These are phyloP conservation scores for Hericium erinaceus DNA, from an alignment of 768 basidiomycete genomes.

Conservation along the genomic window DNA sequence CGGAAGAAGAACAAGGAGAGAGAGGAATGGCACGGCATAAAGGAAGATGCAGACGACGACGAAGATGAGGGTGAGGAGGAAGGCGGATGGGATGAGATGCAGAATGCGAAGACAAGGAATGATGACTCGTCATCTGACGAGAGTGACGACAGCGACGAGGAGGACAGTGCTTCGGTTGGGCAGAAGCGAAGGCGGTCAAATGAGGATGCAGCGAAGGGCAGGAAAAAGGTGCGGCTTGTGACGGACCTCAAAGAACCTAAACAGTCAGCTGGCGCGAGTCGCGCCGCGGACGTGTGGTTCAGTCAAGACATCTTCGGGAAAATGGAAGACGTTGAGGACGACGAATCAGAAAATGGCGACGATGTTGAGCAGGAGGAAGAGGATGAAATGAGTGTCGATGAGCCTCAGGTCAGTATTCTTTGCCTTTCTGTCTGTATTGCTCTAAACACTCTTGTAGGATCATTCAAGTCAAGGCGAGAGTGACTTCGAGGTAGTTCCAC, in stretches of 20 bases:
- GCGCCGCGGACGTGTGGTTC: conserved; percentile 86
- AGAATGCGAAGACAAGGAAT: conserved; percentile 40
- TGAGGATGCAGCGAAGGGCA: conserved; percentile 19
- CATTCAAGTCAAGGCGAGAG: conserved; percentile 33
- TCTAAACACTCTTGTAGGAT: neutral
- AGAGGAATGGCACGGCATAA: conserved; percentile 79
- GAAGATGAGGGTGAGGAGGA: conserved; percentile 29
- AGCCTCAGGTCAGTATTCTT: conserved; percentile 7
- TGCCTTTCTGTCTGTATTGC: neutral
- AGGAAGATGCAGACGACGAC: conserved; percentile 27
- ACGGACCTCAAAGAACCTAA: conserved; percentile 35
- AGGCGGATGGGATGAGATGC: conserved; percentile 68
- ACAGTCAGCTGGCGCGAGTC: conserved; percentile 28
- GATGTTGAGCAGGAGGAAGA: conserved; percentile 25
- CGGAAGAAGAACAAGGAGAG: conserved; percentile 62
- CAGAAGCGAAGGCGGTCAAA: conserved; percentile 35
- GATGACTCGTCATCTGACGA: conserved; percentile 41
- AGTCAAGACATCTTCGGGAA: conserved; percentile 84
- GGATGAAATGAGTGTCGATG: conserved; percentile 15
- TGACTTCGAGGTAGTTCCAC: conserved; percentile 73
- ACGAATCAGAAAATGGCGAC: conserved; percentile 25
- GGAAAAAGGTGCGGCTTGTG: conserved; percentile 46
- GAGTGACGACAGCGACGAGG: conserved; percentile 37
- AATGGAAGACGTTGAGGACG: conserved; percentile 35
- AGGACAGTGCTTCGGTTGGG: conserved; percentile 20